Conservation (phyloP, 2,329 filamentous ascomycete species). For the Elsinoe fawcettii region DNA sequence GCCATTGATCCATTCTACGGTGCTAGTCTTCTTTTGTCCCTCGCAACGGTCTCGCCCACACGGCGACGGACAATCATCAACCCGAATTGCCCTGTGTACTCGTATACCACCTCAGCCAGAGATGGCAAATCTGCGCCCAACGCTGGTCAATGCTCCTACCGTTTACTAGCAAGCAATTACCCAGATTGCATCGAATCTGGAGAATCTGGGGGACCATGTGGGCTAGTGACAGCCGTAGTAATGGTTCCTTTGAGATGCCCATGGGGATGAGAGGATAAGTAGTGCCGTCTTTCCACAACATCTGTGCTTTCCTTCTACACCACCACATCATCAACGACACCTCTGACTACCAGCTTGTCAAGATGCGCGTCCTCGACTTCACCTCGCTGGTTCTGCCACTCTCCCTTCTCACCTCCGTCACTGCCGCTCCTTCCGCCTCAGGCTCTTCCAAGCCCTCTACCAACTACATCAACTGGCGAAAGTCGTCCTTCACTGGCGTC, state of each 20-base stretch:
- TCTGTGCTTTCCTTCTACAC: neutral
- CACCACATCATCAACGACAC: neutral
- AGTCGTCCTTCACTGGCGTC: slow-evolving; percentile 25
- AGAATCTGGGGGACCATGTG: neutral
- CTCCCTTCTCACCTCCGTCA: neutral
- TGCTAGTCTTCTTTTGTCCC: neutral
- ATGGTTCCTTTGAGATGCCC: neutral
- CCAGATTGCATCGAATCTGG: neutral
- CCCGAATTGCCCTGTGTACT: neutral
- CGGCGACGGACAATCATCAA: neutral
- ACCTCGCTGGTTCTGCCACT: slow-evolving; percentile 2
- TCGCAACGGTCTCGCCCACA: neutral
- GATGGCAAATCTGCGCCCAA: neutral
- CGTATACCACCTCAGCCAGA: neutral
- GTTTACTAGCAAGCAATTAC: neutral
- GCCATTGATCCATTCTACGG: neutral
- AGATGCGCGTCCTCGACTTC: slow-evolving; percentile 7
- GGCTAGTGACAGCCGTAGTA: neutral
- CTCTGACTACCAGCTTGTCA: neutral
- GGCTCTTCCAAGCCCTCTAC: slow-evolving; percentile 8
- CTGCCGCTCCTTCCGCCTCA: neutral
- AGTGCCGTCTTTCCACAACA: neutral
- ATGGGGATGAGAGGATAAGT: slow-evolving; percentile 1
- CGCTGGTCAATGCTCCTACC: neutral
- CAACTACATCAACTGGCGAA: slow-evolving; percentile 7